Evolutionary conservation across 164 flowering plant species (phyloP), one percentile per base, ranked within the genome.

Genomic region (Saururus chinensis): DNA sequence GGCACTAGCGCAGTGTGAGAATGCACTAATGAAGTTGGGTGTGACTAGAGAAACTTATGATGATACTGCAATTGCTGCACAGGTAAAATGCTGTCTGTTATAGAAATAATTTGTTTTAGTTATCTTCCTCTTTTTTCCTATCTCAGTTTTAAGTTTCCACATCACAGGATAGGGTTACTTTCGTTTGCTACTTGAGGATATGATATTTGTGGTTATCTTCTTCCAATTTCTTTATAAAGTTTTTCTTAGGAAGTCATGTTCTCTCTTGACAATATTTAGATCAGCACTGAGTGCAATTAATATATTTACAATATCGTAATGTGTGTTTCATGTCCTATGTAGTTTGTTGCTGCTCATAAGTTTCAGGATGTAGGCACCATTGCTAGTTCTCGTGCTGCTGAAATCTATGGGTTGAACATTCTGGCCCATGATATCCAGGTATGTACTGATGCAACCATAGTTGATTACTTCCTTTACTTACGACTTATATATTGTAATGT

Each of bases 1-100:
- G 99, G 99, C 99, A 68, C 96, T 93, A 75, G 85, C 95, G 60
- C 99, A 93, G 64, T 93, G 99, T 79, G 99, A 93, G 70, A 69
- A 82, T 77, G 90, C 90, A 21, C 67, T 93, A 55, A 84, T 95
- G 69, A 82, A 70, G 76, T 69, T 81, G 80, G 96, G 97, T 26
- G 77, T 93, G 70, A 86, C 84, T 45, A 83, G 92, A 72, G 99
- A 90, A 83, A 89, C 95, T 42, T 84, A 79, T 24, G 91, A 90
- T 75, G 97, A 93, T 67, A 93, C 99, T 69, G 99, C 97, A 55
- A 92, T 96, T 77, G 88, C 98, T 55, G 98, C 98, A 45, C 76
- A 89, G 86, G 98, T 93, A 70, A 22, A 71, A 42, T 19, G 7
- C 24, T 41, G n/a, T n/a, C n/a, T 41, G 12, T 41, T 9, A 41